Percentiles rank a stretch among this genome's conserved stretches.
phyloP scores from a whole-genome alignment of 2,329 filamentous ascomycete species.

The Alternaria gaisen region DNA sequence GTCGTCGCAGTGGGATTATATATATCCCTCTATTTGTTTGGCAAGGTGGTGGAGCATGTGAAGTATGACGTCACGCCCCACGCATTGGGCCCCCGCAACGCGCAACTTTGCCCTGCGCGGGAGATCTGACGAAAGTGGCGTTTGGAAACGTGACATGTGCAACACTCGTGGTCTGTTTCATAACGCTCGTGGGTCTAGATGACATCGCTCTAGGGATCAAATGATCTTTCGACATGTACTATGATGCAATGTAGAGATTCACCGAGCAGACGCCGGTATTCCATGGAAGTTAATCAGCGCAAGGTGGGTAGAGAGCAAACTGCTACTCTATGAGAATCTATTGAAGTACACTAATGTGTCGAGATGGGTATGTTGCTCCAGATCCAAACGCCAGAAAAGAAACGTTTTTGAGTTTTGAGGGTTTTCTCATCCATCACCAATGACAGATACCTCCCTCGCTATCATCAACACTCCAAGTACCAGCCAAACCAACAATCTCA shows the following conservation, averaged over 20 bases:
- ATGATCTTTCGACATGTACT: constrained; percentile 1
- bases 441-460: constrained; percentile 66
- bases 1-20: background rate
- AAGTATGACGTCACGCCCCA: constrained; percentile 23
- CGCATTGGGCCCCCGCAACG: constrained; percentile 6
- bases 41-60: constrained; percentile 10
- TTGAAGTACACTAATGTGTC: background rate
- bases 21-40: constrained; percentile 10
- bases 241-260: constrained; percentile 7
- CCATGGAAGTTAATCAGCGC: background rate
- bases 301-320: background rate
- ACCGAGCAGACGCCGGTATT: background rate
- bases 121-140: constrained; percentile 21
- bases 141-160: background rate
- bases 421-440: constrained; percentile 1
- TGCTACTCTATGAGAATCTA: background rate
- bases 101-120: constrained; percentile 8
- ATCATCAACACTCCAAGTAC: constrained; percentile 89
- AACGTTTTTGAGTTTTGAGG: background rate
- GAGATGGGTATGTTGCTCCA: constrained; percentile 9
- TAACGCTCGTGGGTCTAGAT: background rate
- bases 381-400: constrained; percentile 7
- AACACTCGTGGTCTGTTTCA: background rate
- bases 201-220: background rate
- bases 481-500: constrained; percentile 76